Conservation (phyloP, 345 rosid genomes). For the Zanthoxylum bungeanum region DNA sequence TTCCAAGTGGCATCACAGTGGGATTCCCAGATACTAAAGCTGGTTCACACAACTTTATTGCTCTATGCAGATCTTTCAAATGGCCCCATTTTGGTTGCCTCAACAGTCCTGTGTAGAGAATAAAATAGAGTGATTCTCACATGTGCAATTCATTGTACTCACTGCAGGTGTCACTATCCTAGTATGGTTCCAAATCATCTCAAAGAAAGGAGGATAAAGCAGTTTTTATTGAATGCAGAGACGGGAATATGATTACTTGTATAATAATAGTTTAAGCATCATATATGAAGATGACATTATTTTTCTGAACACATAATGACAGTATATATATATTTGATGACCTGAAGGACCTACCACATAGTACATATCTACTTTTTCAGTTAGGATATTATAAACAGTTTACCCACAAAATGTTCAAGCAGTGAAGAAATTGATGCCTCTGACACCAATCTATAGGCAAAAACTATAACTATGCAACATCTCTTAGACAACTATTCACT, state of each 20-base stretch:
- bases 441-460: not conserved
- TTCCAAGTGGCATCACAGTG: slow-evolving; percentile 64
- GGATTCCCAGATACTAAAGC: slow-evolving; percentile 78
- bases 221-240: not conserved
- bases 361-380: slow-evolving; percentile 8
- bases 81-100: slow-evolving; percentile 99
- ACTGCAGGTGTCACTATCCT: not conserved
- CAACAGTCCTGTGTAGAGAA: slow-evolving; percentile 52
- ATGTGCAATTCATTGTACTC: slow-evolving; percentile 7
- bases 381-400: slow-evolving; percentile 5
- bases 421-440: not conserved
- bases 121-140: slow-evolving; percentile 3
- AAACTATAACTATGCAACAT: not conserved
- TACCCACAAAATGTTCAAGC: slow-evolving; percentile 6
- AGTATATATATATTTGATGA: not conserved
- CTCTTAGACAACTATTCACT: not conserved
- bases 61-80: slow-evolving; percentile 95
- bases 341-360: slow-evolving; percentile 15
- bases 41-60: slow-evolving; percentile 85
- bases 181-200: not conserved
- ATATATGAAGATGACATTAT: not conserved
- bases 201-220: not conserved
- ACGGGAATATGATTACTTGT: not conserved
- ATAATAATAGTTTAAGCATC: not conserved
- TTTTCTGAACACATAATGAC: not conserved